phyloP scores from a whole-genome alignment of 805 yeast genomes.

The Metschnikowia kunwiensis region DNA sequence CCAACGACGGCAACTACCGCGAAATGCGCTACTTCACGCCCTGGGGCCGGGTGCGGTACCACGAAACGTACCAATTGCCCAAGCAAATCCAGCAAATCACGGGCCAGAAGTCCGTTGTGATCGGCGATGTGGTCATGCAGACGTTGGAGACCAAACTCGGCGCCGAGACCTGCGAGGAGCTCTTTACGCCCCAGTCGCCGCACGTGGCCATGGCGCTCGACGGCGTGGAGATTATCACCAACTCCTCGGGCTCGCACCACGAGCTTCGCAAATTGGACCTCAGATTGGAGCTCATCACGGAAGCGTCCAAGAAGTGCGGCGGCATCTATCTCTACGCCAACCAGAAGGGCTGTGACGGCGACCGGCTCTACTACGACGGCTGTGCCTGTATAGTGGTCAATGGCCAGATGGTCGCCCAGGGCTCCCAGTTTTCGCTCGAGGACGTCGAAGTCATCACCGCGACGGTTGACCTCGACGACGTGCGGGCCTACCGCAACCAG shows the following conservation, averaged over 20 bases:
- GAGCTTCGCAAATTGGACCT: conserved; percentile 87
- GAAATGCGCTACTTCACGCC: conserved; percentile 98
- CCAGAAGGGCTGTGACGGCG: conserved; percentile 98
- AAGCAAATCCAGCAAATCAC: conserved; percentile 60
- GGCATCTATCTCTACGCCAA: conserved; percentile 92
- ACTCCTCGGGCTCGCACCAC: conserved; percentile 97
- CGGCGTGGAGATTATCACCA: conserved; percentile 96
- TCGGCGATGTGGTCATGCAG: conserved; percentile 89
- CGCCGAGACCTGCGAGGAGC: conserved; percentile 97
- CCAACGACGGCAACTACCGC: conserved; percentile 96
- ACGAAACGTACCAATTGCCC: conserved; percentile 75
- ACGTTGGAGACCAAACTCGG: conserved; percentile 88
- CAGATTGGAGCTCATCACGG: conserved; percentile 78
- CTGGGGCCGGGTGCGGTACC: conserved; percentile 77
- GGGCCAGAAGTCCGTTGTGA: conserved; percentile 61
- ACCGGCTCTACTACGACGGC: conserved; percentile 93
- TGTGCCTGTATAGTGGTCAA: conserved; percentile 92
- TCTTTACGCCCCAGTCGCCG: conserved; percentile 95
- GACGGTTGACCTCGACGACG: conserved; percentile 89
- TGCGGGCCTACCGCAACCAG: conserved; percentile 73
- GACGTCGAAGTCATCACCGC: conserved; percentile 97
- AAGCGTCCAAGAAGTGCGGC: conserved; percentile 94
- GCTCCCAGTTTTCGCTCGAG: conserved; percentile 78
- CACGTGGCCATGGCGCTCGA: conserved; percentile 88
- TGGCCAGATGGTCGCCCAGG: conserved; percentile 91